Conservation (phyloP, 1,284 basidiomycete genomes). For the Baeospora myosura region DNA sequence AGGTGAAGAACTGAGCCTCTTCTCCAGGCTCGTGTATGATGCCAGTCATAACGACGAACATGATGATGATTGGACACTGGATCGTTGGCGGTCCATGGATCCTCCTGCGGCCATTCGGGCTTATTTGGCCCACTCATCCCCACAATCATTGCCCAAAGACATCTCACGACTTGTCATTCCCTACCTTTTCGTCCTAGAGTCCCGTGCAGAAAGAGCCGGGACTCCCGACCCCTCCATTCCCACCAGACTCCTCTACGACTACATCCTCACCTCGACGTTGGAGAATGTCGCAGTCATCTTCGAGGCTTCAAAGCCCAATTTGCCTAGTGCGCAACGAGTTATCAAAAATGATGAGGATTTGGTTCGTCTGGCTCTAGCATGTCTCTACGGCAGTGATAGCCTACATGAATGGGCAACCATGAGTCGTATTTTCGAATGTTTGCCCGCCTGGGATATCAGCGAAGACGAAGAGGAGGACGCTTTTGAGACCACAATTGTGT, state of each 20-base stretch:
- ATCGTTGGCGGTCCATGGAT: constrained; percentile 62
- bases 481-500: constrained; percentile 71
- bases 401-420: constrained; percentile 73
- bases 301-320: constrained; percentile 83
- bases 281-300: constrained; percentile 70
- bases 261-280: constrained; percentile 64
- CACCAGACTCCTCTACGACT: constrained; percentile 65
- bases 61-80: constrained; percentile 65
- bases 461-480: constrained; percentile 62
- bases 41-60: constrained; percentile 36
- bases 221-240: constrained; percentile 57
- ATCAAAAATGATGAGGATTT: constrained; percentile 79
- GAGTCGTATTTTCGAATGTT: constrained; percentile 88
- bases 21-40: constrained; percentile 83
- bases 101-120: constrained; percentile 61
- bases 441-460: constrained; percentile 79
- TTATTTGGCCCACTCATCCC: constrained; percentile 68
- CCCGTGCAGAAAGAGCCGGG: constrained; percentile 74
- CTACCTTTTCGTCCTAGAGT: constrained; percentile 85
- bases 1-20: constrained; percentile 83
- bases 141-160: constrained; percentile 59
- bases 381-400: constrained; percentile 77
- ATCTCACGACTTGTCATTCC: constrained; percentile 78
- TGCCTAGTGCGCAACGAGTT: constrained; percentile 61
- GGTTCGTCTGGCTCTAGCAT: constrained; percentile 78